Base-by-base conservation (phyloP, 2,329 filamentous ascomycete species). In the Trichoderma sp. region DNA sequence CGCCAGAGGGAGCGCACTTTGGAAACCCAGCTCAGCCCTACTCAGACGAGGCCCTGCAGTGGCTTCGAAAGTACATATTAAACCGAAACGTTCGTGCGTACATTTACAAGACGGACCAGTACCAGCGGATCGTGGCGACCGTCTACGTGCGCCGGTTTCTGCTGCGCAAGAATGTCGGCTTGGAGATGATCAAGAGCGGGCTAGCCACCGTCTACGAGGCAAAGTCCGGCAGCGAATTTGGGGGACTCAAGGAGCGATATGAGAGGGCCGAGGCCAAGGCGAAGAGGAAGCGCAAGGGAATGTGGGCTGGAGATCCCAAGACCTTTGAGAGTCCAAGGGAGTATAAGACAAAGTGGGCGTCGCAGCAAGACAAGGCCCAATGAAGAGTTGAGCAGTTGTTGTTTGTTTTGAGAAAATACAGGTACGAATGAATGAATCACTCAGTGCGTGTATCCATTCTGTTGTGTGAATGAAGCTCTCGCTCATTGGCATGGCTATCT, bases 131-230 rank as follows among this genome's bases (percentile, higher is more conserved):
- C 6, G 94, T 99, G 2, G 94, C 92, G 18, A 96, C 93, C 0
- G 95, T 95, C 0, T 93, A 89, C 77, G 89, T 95, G 36, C 88
- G 93, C 62, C 87, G 86, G 71, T 87, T 90, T 76, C 81, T 93
- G 11, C 86, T 93, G 73, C 90, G 90, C 75, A 88, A 88, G 72
- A 95, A 99, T 80, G 92, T 99, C 6, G 94, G 95, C 3, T 83
- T 95, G 73, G 92, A 97, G 81, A 97, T 99, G 95, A 83, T 99
- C 73, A 93, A 90, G 82, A 86, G 84, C 26, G 96, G 96, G 0
- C 83, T 97, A 74, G 96, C 95, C 53, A 97, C 94, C 3, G 92
- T 96, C 3, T 99, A 98, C 80, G 96, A 98, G 83, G 95, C 94
- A 32, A 98, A 97, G 82, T 88, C 86, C 6, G 96, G 95, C 3